These are phyloP conservation scores for Cicer bijugum DNA, from an alignment of 306 rosid genomes.

Conservation along the genomic window DNA sequence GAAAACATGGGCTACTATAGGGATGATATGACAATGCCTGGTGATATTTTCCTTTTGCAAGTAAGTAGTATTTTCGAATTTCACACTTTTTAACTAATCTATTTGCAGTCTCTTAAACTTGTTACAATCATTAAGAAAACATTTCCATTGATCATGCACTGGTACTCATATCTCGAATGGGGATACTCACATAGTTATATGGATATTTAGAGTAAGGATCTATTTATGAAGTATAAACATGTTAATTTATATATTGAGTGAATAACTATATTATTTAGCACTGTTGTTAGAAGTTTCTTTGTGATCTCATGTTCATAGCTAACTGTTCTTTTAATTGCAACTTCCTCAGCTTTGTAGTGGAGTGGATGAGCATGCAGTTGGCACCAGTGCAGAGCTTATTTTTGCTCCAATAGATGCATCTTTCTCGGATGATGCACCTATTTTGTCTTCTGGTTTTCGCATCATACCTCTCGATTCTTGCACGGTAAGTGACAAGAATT, in stretches of 20 bases:
- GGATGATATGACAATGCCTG: conserved; percentile 87
- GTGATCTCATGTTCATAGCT: conserved; percentile 14
- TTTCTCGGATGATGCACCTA: conserved; percentile 95
- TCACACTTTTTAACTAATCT: conserved; percentile 17
- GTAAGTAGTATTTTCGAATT: conserved; percentile 53
- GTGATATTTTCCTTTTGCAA: conserved; percentile 94
- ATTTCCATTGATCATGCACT: background rate
- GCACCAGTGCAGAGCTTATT: conserved; percentile 85
- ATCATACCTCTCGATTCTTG: conserved; percentile 86
- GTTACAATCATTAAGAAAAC: conserved; percentile 1
- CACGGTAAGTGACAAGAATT: conserved; percentile 51
- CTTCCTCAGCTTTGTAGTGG: conserved; percentile 82
- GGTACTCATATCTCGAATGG: background rate
- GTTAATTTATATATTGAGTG: conserved; percentile 7
- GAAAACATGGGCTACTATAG: conserved; percentile 93
- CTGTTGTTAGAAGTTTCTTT: conserved; percentile 24
- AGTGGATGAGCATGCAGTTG: conserved; percentile 85
- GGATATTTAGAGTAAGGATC: conserved; percentile 15
- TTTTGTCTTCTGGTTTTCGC: conserved; percentile 93
- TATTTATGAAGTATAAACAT: background rate
- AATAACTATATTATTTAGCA: conserved; percentile 2
- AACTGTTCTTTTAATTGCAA: conserved; percentile 42
- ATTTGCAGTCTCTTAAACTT: conserved; percentile 24
- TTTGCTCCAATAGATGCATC: conserved; percentile 99
- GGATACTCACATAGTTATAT: conserved; percentile 15